Base-by-base conservation (phyloP, 441 rosid species). In the Theobroma grandiflorum region DNA sequence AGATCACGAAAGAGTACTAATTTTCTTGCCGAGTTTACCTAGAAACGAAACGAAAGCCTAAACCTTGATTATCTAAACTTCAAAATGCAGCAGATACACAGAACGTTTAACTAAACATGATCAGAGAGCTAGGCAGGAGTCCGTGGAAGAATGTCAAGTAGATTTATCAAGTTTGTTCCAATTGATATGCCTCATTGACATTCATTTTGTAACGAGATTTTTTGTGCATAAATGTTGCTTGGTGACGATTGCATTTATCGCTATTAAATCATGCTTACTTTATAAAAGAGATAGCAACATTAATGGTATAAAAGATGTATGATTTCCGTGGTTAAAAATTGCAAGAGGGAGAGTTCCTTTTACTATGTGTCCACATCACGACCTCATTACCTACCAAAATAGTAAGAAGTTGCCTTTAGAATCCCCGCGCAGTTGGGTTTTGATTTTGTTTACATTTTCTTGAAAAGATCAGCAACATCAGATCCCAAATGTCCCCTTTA, bases 301-400 rank as follows among this genome's bases (percentile, higher is more conserved):
- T 35, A 45, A 20, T 43, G 71, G 49, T 18, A n/a, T 40, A 40
- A n/a, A 66, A 18, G 22, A 16, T 45, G 59, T 15, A 6, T 71
- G 26, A 31, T 15, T 71, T 50, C n/a, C 8, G 43, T 40, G 58
- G 33, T 57, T 42, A 22, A 58, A 55, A 43, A 22, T 43, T 42
- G 5, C 8, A 42, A 61, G 26, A 59, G 33, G 49, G 22, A 31
- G 6, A 38, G 8, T 62, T 1, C 2, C 10, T 26, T 75, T 43
- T 15, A 75, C 55, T 14, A 26, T 20, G 26, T 12, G 55, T 59
- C 55, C 53, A 57, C 55, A 15, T 58, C 67, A 20, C 31, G 72
- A 82, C 81, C 72, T 26, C 67, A 81, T 73, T 42, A 74, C 86
- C 85, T 81, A 86, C 85, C 73, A 72, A 73, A 72, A 58, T 71